Evolutionary conservation across 2,329 filamentous ascomycete species (phyloP).

Genomic region (Pseudogymnoascus sp.): DNA sequence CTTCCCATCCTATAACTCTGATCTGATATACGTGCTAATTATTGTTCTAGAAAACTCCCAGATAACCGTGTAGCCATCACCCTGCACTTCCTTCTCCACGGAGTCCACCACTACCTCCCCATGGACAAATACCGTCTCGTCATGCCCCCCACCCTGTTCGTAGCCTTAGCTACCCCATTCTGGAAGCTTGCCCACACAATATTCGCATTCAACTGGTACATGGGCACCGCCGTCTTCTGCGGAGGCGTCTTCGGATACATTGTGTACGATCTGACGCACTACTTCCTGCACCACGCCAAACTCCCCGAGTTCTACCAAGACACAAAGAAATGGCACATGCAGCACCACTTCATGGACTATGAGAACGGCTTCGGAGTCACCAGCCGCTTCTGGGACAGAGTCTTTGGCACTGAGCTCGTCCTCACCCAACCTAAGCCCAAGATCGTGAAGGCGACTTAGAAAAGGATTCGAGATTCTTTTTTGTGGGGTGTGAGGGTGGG

Average conservation of each 20-base stretch:
- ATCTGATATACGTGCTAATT: slow-evolving; percentile 23
- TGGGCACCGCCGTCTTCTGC: slow-evolving; percentile 69
- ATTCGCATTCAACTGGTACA: slow-evolving; percentile 79
- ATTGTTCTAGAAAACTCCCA: slow-evolving; percentile 60
- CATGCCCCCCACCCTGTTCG: slow-evolving; percentile 88
- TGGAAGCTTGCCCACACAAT: slow-evolving; percentile 81
- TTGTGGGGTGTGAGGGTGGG: not conserved
- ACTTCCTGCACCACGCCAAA: slow-evolving; percentile 94
- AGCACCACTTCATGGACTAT: slow-evolving; percentile 96
- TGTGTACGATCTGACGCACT: slow-evolving; percentile 95
- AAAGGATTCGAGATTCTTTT: not conserved
- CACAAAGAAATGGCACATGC: slow-evolving; percentile 94
- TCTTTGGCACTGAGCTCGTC: slow-evolving; percentile 83
- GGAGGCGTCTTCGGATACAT: slow-evolving; percentile 94
- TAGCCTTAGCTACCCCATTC: slow-evolving; percentile 77
- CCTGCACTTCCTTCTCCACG: slow-evolving; percentile 86
- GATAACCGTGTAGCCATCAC: slow-evolving; percentile 85
- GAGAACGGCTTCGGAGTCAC: slow-evolving; percentile 97
- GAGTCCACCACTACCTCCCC: slow-evolving; percentile 96
- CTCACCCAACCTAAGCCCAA: slow-evolving; percentile 23
- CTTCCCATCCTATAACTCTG: not conserved
- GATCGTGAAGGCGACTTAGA: slow-evolving; percentile 3
- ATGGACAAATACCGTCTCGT: slow-evolving; percentile 97
- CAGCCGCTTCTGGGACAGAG: slow-evolving; percentile 85
- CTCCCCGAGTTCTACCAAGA: slow-evolving; percentile 82